Conservation (phyloP, 163 green algal species). For the Prototheca stagnorum region DNA sequence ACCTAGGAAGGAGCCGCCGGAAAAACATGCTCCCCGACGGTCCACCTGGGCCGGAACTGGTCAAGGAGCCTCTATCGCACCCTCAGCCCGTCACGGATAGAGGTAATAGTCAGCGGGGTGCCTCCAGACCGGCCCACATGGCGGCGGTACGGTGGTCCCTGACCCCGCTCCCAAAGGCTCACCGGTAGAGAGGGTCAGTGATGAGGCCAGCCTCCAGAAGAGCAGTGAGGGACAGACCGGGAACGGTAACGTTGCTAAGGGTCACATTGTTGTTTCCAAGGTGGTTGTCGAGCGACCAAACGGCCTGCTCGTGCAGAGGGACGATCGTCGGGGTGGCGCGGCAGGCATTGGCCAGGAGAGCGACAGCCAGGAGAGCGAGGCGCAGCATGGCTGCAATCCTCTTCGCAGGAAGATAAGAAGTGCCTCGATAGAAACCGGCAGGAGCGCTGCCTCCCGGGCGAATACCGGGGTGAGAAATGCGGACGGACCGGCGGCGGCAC, state of each 20-base stretch:
- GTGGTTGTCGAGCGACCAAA: neutral
- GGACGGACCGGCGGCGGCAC: no score
- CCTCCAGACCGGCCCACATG: neutral
- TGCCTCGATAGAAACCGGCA: no score
- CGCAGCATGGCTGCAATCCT: no score
- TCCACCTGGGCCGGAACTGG: neutral
- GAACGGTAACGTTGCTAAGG: neutral
- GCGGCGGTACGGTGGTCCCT: neutral
- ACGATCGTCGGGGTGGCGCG: neutral
- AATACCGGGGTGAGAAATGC: no score
- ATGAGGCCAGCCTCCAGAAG: constrained; percentile 18
- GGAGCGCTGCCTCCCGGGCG: no score
- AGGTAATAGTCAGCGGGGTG: neutral
- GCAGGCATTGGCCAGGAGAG: neutral
- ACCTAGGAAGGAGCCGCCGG: no score
- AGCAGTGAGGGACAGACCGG: constrained; percentile 3
- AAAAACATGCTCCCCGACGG: no score
- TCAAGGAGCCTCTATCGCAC: neutral
- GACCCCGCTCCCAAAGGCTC: neutral
- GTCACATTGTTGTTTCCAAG: neutral
- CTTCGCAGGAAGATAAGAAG: no score
- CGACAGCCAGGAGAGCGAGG: neutral
- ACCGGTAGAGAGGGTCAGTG: constrained; percentile 36
- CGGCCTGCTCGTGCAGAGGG: neutral
- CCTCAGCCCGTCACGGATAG: neutral